A percentile compares a stretch with the other conserved stretches of the same genome.
phyloP scores from a whole-genome alignment of 768 basidiomycete species.

The Suillus plorans region DNA sequence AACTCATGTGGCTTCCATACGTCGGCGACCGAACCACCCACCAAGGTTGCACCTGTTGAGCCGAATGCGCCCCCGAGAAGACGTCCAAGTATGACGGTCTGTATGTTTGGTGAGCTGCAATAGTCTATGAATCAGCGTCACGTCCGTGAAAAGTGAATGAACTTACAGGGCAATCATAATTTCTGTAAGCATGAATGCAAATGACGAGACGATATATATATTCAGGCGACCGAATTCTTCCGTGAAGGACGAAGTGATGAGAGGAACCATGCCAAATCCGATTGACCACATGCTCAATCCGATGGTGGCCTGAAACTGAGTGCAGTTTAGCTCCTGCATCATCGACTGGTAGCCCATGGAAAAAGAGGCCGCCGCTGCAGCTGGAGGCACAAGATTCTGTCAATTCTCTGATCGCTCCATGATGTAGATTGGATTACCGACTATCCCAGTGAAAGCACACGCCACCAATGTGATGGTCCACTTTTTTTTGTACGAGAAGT shows the following conservation, averaged over 20 bases:
- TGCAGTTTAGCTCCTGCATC: slow-evolving; percentile 43
- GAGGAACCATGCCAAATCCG: slow-evolving; percentile 58
- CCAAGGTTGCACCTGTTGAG: slow-evolving; percentile 65
- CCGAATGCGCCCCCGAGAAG: slow-evolving; percentile 60
- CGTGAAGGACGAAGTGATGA: slow-evolving; percentile 61
- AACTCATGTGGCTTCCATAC: slow-evolving; percentile 60
- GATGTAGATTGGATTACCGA: slow-evolving; percentile 11
- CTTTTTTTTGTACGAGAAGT: slow-evolving; percentile 34
- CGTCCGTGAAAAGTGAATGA: not conserved
- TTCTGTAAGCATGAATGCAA: slow-evolving; percentile 51
- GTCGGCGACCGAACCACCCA: slow-evolving; percentile 66
- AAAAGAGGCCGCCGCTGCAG: slow-evolving; percentile 47
- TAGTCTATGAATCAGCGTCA: not conserved
- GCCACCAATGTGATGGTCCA: slow-evolving; percentile 30
- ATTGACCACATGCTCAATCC: slow-evolving; percentile 51
- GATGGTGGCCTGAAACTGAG: slow-evolving; percentile 40
- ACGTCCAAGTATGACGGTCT: slow-evolving; percentile 57
- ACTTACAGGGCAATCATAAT: slow-evolving; percentile 30
- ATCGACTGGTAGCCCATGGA: slow-evolving; percentile 54
- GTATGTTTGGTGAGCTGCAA: slow-evolving; percentile 38
- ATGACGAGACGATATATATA: slow-evolving; percentile 48
- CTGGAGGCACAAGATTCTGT: slow-evolving; percentile 23
- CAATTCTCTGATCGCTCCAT: not conserved
- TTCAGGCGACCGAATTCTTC: slow-evolving; percentile 67
- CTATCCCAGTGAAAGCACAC: slow-evolving; percentile 20